Percentiles rank a stretch among this genome's conserved stretches.
Conservation (phyloP, 2,329 filamentous ascomycete genomes). For the Arthroderma sp. region DNA sequence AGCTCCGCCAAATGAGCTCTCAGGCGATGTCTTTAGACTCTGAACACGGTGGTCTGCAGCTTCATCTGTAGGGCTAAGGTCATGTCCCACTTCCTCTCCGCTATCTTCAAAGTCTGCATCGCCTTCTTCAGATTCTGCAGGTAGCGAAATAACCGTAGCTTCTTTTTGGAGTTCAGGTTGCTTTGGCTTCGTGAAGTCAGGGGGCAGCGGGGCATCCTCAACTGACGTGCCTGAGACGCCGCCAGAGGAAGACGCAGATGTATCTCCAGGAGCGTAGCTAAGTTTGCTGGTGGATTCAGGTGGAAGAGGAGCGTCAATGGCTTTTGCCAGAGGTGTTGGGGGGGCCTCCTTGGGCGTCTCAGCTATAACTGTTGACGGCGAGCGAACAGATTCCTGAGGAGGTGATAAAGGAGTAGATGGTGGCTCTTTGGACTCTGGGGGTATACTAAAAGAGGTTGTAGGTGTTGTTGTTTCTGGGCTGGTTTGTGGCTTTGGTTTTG, state of each 20-base stretch:
- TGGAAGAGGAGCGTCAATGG: conserved; percentile 32
- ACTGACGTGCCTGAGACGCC: conserved; percentile 25
- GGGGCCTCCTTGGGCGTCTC: conserved; percentile 24
- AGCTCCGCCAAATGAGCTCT: conserved; percentile 34
- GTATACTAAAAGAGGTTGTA: conserved; percentile 1
- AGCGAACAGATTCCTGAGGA: conserved; percentile 24
- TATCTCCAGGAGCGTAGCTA: conserved; percentile 37
- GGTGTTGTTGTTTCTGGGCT: background rate
- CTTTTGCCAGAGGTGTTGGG: conserved; percentile 22
- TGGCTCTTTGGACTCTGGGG: conserved; percentile 19
- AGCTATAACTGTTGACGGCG: conserved; percentile 24
- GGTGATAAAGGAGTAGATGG: conserved; percentile 22
- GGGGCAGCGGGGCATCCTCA: conserved; percentile 32
- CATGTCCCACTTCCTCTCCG: conserved; percentile 36
- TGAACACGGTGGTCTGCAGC: conserved; percentile 19
- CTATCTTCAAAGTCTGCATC: conserved; percentile 35
- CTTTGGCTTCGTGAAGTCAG: conserved; percentile 15
- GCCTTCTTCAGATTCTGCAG: conserved; percentile 24
- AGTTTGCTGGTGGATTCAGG: conserved; percentile 38
- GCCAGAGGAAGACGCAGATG: conserved; percentile 37
- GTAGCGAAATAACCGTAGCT: conserved; percentile 19
- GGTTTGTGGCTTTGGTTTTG: background rate
- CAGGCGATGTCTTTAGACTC: conserved; percentile 31
- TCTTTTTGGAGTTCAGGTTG: background rate
- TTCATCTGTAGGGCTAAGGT: conserved; percentile 26